These are phyloP conservation scores for Heracleum sosnowskyi DNA, from an alignment of 129 eudicot genomes.

Conservation along the genomic window DNA sequence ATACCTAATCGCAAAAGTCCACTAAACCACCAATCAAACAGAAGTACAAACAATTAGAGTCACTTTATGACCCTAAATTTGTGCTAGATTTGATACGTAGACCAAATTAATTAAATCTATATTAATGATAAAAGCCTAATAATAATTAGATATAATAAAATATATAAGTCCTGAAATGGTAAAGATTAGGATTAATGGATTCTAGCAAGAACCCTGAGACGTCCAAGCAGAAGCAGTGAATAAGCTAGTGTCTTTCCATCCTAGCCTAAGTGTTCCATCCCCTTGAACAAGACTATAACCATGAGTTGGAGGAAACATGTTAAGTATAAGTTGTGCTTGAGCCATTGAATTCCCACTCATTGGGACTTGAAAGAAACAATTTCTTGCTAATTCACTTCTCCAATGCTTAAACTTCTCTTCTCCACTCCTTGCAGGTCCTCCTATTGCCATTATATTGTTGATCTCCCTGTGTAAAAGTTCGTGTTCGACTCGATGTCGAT, in stretches of 20 bases:
- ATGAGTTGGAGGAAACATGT: conserved; percentile 24
- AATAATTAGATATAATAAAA: neutral
- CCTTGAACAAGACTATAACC: conserved; percentile 15
- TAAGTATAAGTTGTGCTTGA: conserved; percentile 72
- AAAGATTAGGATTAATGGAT: neutral
- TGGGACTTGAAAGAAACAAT: conserved; percentile 56
- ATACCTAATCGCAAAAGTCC: neutral
- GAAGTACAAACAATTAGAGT: neutral
- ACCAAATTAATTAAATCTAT: neutral
- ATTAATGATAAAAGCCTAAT: neutral
- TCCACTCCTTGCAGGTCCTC: conserved; percentile 78
- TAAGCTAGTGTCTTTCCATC: conserved; percentile 53
- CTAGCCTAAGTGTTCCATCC: conserved; percentile 13
- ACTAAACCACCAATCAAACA: neutral
- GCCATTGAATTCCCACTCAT: conserved; percentile 76
- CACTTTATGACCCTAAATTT: neutral
- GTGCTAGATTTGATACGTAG: neutral
- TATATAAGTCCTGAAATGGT: neutral
- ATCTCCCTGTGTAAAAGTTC: conserved; percentile 56
- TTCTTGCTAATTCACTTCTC: conserved; percentile 51
- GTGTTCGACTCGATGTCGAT: conserved; percentile 49
- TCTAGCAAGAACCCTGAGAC: conserved; percentile 39
- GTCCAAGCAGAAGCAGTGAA: conserved; percentile 88
- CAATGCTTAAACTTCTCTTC: conserved; percentile 68
- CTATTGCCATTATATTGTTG: conserved; percentile 61